Base-by-base conservation (phyloP, 306 rosid species). In the Oemleria cerasiformis region DNA sequence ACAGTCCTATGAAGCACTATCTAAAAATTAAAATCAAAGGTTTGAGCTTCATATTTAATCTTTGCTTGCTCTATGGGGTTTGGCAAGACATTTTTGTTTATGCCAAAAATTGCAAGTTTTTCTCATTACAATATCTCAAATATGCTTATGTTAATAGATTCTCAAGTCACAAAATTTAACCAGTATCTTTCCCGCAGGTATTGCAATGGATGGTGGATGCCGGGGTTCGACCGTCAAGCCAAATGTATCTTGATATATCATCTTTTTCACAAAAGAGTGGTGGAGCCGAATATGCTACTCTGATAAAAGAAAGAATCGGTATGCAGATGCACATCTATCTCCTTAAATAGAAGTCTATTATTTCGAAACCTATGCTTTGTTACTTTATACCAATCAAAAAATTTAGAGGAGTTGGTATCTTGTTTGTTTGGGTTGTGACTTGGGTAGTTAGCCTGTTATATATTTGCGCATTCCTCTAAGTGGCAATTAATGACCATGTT, bases 141-240 rank as follows among this genome's bases (percentile, higher is more conserved):
- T 30, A 30, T 42, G 58, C 15, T 40, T 19, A 42, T 63, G 65
- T 58, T 59, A 23, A 11, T 48, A 10, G 13, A 54, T 51, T 8
- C 21, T 51, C 41, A 38, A 19, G 19, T 50, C 36, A 23, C 61
- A 30, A 44, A 49, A 57, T 65, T 34, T 54, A 50, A 57, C 41
- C 50, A 72, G 47, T 38, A 54, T 44, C 65, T 53, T 73, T 17
- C 34, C n/a, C 39, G 67, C 84, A 90, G 98, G 97, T 90, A 41
- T 77, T 93, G 77, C 87, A 87, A 48, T 93, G 98, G 98, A 93
- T 93, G 98, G 87, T 81, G 73, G 98, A 91, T 73, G 86, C 90
- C 0, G 93, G 96, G 77, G 72, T 91, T 79, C 86, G 70, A 74
- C 98, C 98, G 50, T 83, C 96, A 19, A 49, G 78, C 53, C 84